Evolutionary conservation across 176 grass and related monocot genomes (phyloP), one percentile per base, ranked within the genome.

Genomic region (Paspalum notatum): DNA sequence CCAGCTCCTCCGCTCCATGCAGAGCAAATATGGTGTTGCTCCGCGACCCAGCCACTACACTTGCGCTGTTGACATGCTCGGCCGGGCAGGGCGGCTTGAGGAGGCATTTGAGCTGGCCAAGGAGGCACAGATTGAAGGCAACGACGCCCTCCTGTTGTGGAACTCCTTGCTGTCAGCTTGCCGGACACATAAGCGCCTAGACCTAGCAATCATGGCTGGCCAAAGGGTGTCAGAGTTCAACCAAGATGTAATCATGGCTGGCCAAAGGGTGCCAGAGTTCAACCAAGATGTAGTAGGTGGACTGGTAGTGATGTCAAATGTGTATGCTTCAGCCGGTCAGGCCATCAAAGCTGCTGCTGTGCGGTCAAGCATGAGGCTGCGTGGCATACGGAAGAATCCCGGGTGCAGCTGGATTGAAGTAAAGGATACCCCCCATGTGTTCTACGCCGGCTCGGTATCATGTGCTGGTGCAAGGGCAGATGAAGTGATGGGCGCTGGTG

Each of bases 331-430:
- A 53, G 94, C 86, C 5, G 94, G 94, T 25, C 84, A 89, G 77
- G 77, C 58, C 12, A 80, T 85, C 2, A 79, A 72, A 25, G 89
- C 89, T 32, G 78, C 44, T 50, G 90, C 43, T 51, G 47, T 93
- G 46, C 52, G 94, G 81, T 78, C 40, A 0, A 80, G 85, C 64
- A 93, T 97, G 93, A 89, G 77, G 69, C 80, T 5, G 10, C 87
- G 64, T 1, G 91, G 91, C 63, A 93, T 97, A 75, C 22, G 26
- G 27, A 97, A 97, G 75, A 91, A 93, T 72, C 91, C 91, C 4
- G 86, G 84, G 15, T 93, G 91, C 74, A 97, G 94, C 71, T 97
- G 94, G 94, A 80, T 97, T 6, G 91, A 97, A 83, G 83, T 88
- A 63, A 96, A 92, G 63, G 90, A 96, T 42, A 44, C 74, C 16